These are phyloP conservation scores for Ophiostoma tasmaniense DNA, from an alignment of 2,329 filamentous ascomycete species.

Conservation along the genomic window DNA sequence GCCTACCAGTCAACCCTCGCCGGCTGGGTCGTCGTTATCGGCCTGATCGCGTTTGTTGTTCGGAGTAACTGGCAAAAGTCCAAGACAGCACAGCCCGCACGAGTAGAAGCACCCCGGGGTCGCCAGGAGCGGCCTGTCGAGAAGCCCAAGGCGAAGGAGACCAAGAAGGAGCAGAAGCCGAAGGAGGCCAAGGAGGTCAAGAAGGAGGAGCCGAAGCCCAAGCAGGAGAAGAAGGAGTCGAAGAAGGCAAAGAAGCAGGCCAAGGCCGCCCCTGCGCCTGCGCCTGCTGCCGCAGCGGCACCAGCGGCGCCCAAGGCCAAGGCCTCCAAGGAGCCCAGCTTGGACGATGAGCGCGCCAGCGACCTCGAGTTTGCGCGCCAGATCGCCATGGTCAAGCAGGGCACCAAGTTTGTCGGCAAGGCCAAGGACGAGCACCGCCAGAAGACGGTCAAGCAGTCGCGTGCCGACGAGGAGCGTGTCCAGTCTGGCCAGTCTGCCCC, in stretches of 20 bases:
- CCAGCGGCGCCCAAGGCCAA: conserved; percentile 23
- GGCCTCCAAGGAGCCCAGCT: conserved; percentile 26
- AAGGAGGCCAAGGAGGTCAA: conserved; percentile 33
- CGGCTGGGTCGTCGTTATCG: conserved; percentile 28
- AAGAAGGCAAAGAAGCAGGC: conserved; percentile 31
- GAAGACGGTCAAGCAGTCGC: conserved; percentile 63
- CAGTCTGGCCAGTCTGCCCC: conserved; percentile 50
- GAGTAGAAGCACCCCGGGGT: conserved; percentile 23
- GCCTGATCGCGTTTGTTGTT: conserved; percentile 21
- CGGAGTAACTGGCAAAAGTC: conserved; percentile 24
- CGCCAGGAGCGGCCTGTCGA: conserved; percentile 28
- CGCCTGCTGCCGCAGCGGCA: conserved; percentile 13
- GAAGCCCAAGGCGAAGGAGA: conserved; percentile 12
- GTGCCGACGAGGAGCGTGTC: conserved; percentile 46
- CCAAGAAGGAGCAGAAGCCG: conserved; percentile 28
- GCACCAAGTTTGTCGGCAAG: conserved; percentile 50
- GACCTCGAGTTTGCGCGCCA: conserved; percentile 68
- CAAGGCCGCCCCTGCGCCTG: conserved; percentile 27
- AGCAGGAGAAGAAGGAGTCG: conserved; percentile 26
- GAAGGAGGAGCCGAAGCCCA: conserved; percentile 33
- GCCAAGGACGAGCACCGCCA: conserved; percentile 53
- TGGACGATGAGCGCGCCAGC: conserved; percentile 41
- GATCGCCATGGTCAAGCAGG: conserved; percentile 61
- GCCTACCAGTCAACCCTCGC: conserved; percentile 29
- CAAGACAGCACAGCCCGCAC: conserved; percentile 21